Evolutionary conservation across 768 basidiomycete genomes (phyloP), one percentile per base, ranked within the genome.

Genomic region (Boletus coccyginus): DNA sequence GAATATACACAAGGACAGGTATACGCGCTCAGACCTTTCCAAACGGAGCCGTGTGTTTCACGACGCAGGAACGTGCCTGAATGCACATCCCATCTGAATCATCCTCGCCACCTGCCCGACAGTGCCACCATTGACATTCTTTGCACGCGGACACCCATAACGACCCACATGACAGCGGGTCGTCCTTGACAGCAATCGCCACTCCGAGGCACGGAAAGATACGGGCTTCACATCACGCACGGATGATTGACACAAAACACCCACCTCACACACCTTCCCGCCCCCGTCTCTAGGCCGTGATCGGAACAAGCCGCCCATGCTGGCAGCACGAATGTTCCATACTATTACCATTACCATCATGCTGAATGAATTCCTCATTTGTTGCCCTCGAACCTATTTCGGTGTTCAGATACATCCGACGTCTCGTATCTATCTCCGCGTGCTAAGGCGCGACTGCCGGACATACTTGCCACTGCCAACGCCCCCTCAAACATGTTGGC

Each of bases 81-180:
- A 46, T 42, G 3, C 12, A 13, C 33, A 5, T 27, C 27, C 27
- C 27, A 27, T 27, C 27, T 6, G 27, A 27, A 27, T 27, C 27
- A 6, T 27, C 4, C 4, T 27, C 6, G 27, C 27, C 27, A 27
- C 27, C 36, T 17, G 36, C 38, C 57, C 41, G 52, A 39, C 24
- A 29, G 56, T 43, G n/a, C 45, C 38, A 43, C 46, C 32, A 29
- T 32, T 21, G 7, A 48, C 29, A 17, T 50, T 31, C 45, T 17
- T 40, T 42, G 10, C 55, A 62, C 31, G 44, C 46, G 59, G 53
- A 27, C 24, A 35, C 48, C 36, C 59, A 50, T 61, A 55, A 46
- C 58, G 40, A 61, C 51, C 17, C 42, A 48, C 52, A 40, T 53
- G 62, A 56, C 62, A 64, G 47, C 47, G 57, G 39, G 31, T 54